Evolutionary conservation across 2,329 filamentous ascomycete genomes (phyloP), one percentile per base, ranked within the genome.

Genomic region (Neonectria punicea): DNA sequence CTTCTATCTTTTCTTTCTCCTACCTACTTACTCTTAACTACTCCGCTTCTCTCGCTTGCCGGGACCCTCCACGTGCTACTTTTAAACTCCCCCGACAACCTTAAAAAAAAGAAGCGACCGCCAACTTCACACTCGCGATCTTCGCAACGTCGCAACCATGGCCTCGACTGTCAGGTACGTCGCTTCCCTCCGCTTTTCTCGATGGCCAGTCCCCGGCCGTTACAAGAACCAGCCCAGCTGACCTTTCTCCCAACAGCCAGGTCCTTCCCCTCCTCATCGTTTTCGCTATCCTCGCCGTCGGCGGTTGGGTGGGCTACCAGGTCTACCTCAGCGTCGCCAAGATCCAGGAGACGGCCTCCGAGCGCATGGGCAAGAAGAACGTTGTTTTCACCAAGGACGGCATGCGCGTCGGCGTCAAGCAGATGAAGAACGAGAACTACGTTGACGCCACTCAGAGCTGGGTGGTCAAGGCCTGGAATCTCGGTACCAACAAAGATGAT

Each of bases 381-480:
- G 87, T 94, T 61, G 83, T 89, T 44, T 92, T 93, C 79, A 90
- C 89, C 43, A 93, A 92, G 77, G 92, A 93, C 61, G 92, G 92
- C 60, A 80, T 92, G 66, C 87, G 87, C 65, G 90, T 94, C 49
- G 89, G 89, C 53, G 86, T 94, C 66, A 91, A 90, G 80, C 85
- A 93, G 66, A 79, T 91, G 54, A 85, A 86, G 69, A 85, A 87
- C 58, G 92, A 94, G 80, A 87, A 86, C 53, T 93, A 93, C 76
- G 87, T 92, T 73, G 92, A 94, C 72, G 84, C 83, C 73, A 93
- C 92, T 18, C 92, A 94, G 81, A 88, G 84, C 69, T 88, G 85
- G 79, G 80, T 90, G 58, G 88, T 90, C 62, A 90, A 89, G 79
- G 88, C 88, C 1, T 91, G 88, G 88, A 89, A 90, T 72, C 74